phyloP scores from a whole-genome alignment of 2,329 filamentous ascomycete genomes.

The Cercospora janseana region DNA sequence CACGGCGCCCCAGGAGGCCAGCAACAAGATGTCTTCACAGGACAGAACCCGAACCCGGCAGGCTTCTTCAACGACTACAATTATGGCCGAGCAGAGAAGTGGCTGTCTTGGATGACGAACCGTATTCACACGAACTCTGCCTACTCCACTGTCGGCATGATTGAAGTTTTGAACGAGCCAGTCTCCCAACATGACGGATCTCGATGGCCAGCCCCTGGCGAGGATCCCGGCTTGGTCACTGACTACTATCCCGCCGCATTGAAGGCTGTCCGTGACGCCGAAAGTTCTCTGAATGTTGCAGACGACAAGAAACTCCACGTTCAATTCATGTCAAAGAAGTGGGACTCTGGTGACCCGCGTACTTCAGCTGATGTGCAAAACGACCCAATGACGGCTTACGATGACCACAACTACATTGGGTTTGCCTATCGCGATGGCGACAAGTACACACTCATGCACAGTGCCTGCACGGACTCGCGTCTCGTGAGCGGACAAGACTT shows the following conservation, averaged over 20 bases:
- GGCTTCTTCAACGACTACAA: slow-evolving; percentile 17
- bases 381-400: slow-evolving; percentile 13
- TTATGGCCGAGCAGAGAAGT: slow-evolving; percentile 15
- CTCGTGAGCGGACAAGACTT: slow-evolving; percentile 13
- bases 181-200: slow-evolving; percentile 10
- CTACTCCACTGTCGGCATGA: slow-evolving; percentile 13
- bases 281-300: slow-evolving; percentile 10
- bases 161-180: slow-evolving; percentile 19
- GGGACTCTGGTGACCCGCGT: slow-evolving; percentile 13
- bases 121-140: slow-evolving; percentile 15
- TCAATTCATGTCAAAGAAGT: slow-evolving; percentile 18
- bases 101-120: slow-evolving; percentile 17
- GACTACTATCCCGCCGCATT: slow-evolving; percentile 16
- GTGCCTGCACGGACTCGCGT: slow-evolving; percentile 13
- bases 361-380: slow-evolving; percentile 7
- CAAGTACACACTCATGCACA: slow-evolving; percentile 12
- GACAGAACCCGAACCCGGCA: slow-evolving; percentile 14
- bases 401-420: slow-evolving; percentile 21
- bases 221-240: slow-evolving; percentile 7
- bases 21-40: slow-evolving; percentile 14
- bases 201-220: slow-evolving; percentile 11
- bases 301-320: slow-evolving; percentile 12
- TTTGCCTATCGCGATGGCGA: slow-evolving; percentile 4
- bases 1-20: slow-evolving; percentile 15
- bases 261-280: slow-evolving; percentile 13